Percentiles rank a stretch among this genome's conserved stretches.
Evolutionary conservation across 2,329 filamentous ascomycete species (phyloP).

Genomic region (Stemphylium lycopersici): DNA sequence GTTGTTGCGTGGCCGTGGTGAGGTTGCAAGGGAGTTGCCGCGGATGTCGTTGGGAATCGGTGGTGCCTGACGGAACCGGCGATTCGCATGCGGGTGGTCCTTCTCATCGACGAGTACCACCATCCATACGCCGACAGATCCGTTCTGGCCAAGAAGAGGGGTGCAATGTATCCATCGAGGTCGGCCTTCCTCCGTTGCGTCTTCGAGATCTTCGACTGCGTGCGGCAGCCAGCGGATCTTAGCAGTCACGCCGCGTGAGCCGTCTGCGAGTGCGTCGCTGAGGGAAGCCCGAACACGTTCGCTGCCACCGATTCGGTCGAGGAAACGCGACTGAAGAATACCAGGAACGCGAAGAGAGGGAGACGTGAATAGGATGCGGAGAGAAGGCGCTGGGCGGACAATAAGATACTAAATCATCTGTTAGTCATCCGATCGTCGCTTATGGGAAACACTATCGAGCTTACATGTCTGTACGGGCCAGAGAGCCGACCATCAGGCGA

Average conservation of each 20-base stretch:
- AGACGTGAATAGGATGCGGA: slow-evolving; percentile 58
- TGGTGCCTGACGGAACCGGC: slow-evolving; percentile 41
- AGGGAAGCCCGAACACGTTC: slow-evolving; percentile 61
- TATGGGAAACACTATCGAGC: slow-evolving; percentile 23
- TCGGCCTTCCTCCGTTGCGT: slow-evolving; percentile 62
- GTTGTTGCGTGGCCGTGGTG: background rate
- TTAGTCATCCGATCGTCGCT: slow-evolving; percentile 3
- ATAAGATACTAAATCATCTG: slow-evolving; percentile 52
- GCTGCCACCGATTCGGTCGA: slow-evolving; percentile 58
- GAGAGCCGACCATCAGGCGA: slow-evolving; percentile 39
- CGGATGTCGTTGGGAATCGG: slow-evolving; percentile 38
- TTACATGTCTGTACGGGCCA: slow-evolving; percentile 65
- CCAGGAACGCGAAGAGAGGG: slow-evolving; percentile 58
- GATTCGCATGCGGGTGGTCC: slow-evolving; percentile 25
- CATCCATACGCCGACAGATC: slow-evolving; percentile 79
- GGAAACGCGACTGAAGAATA: slow-evolving; percentile 57
- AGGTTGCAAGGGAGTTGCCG: slow-evolving; percentile 7
- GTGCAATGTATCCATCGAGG: slow-evolving; percentile 80
- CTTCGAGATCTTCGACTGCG: slow-evolving; percentile 44
- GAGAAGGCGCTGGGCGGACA: slow-evolving; percentile 55
- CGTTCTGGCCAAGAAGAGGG: slow-evolving; percentile 70
- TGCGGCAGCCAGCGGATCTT: slow-evolving; percentile 71
- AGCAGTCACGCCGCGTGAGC: slow-evolving; percentile 71
- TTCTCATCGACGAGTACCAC: slow-evolving; percentile 70
- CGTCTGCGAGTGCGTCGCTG: slow-evolving; percentile 67